These are phyloP conservation scores for Aspergillus clavatus DNA, from an alignment of 2,329 filamentous ascomycete genomes.

Conservation along the genomic window DNA sequence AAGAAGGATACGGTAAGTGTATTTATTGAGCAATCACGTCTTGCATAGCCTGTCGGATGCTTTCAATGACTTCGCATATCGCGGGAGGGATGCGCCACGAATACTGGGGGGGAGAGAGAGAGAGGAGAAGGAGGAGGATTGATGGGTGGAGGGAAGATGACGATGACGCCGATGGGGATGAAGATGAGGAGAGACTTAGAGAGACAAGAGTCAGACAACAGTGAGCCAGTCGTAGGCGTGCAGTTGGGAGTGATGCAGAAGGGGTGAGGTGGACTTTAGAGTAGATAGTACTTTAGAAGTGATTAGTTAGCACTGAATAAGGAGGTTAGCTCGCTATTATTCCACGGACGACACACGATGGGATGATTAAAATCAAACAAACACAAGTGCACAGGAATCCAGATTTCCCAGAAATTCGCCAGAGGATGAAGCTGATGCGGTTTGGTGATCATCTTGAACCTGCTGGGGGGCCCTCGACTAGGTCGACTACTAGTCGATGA, in stretches of 20 bases:
- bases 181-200: conserved; percentile 8
- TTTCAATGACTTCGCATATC: conserved; percentile 19
- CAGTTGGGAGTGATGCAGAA: no score
- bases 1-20: conserved; percentile 14
- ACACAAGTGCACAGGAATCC: no score
- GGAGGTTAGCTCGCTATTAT: no score
- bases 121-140: conserved; percentile 3
- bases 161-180: conserved; percentile 8
- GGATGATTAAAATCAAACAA: no score
- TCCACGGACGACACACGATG: no score
- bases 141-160: conserved; percentile 6
- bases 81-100: conserved; percentile 21
- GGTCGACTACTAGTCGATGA: conserved; percentile 38
- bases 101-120: conserved; percentile 14
- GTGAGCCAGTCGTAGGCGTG: no score
- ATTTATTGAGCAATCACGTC: conserved; percentile 8
- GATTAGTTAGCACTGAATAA: no score
- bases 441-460: conserved; percentile 20
- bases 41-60: no score
- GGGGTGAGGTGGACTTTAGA: no score
- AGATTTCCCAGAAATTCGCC: no score
- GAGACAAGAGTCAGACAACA: background rate
- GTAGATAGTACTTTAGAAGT: no score
- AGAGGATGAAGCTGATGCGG: background rate
- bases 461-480: no score